Evolutionary conservation across 2,329 filamentous ascomycete genomes (phyloP), one percentile per base, ranked within the genome.

Genomic region (Talaromyces verruculosus): DNA sequence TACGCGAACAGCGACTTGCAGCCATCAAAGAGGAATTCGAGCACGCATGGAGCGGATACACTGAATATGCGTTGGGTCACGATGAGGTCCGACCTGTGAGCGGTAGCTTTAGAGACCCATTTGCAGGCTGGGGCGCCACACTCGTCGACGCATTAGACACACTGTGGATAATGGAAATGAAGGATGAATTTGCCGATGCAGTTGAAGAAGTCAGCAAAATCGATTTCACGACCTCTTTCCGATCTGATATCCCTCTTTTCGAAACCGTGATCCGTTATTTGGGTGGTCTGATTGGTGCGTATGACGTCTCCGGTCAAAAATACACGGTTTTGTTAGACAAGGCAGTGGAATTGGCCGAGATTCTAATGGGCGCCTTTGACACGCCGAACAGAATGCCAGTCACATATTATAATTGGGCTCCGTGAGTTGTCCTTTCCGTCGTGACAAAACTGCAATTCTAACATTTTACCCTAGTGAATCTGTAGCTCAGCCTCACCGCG

Each of bases 381-480:
- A 97, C 94, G 0, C 93, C 93, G 0, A 97, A 98, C 76, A 88
- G 92, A 71, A 96, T 98, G 91, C 93, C 94, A 2, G 80, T 92
- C 5, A 84, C 92, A 5, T 93, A 89, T 77, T 96, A 94, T 78
- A 81, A 84, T 68, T 97, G 91, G 91, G 85, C 87, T 71, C 91
- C 89, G 69, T 85, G 73, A 76, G 80, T 79, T 63, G 15, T 33
- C 60, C 60, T 62, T 35, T 55, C 19, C 63, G 35, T 45, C 37
- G 39, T 63, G 25, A 19, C 35, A 39, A 0, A 17, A 5, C 19
- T 33, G 10, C 30, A 41, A 51, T 55, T 45, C 47, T 63, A 69
- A 51, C 59, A 65, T 71, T 28, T 71, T 28, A 10, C 39, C 65
- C 41, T 64, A 78, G 74, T 37, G 79, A 84, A 17, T 87, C 83